Evolutionary conservation across 2,329 filamentous ascomycete species (phyloP).

Genomic region (Xylariaceae sp.): DNA sequence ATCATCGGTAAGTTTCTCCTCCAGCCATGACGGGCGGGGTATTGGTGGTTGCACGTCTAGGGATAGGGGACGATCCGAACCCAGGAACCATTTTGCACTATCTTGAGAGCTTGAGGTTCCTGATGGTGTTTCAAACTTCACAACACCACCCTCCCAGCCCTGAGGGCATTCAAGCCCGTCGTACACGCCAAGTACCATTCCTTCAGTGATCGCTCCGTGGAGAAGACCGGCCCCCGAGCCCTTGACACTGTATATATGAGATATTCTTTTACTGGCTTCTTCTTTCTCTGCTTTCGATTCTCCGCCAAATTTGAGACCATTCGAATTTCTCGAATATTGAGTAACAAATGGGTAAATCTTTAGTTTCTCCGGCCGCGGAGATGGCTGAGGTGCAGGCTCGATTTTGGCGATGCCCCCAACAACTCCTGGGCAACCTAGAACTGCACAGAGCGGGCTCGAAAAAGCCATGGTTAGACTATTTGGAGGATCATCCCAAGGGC

Average conservation of each 20-base stretch:
- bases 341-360: constrained; percentile 78
- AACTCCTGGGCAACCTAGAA: constrained; percentile 66
- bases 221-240: constrained; percentile 58
- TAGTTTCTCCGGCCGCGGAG: constrained; percentile 63
- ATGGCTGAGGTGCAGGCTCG: constrained; percentile 71
- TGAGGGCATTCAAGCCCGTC: constrained; percentile 51
- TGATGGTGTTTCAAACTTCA: constrained; percentile 43
- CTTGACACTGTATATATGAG: constrained; percentile 63
- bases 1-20: constrained; percentile 43
- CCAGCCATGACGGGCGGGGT: constrained; percentile 56
- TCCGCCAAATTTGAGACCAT: constrained; percentile 79
- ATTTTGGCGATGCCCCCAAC: constrained; percentile 85
- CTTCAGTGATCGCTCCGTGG: constrained; percentile 83
- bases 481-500: constrained; percentile 81
- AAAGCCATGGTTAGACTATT: constrained; percentile 76
- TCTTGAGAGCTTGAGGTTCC: constrained; percentile 61
- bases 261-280: constrained; percentile 68
- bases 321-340: constrained; percentile 49
- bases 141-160: constrained; percentile 77
- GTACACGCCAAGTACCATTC: constrained; percentile 65
- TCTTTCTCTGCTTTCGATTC: constrained; percentile 81
- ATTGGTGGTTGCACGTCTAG: constrained; percentile 76
- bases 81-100: constrained; percentile 65
- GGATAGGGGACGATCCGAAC: constrained; percentile 67
- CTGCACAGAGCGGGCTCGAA: constrained; percentile 70